Evolutionary conservation across 2,329 filamentous ascomycete species (phyloP), one percentile per base, ranked within the genome.

Genomic region (Aspergillus proliferans): DNA sequence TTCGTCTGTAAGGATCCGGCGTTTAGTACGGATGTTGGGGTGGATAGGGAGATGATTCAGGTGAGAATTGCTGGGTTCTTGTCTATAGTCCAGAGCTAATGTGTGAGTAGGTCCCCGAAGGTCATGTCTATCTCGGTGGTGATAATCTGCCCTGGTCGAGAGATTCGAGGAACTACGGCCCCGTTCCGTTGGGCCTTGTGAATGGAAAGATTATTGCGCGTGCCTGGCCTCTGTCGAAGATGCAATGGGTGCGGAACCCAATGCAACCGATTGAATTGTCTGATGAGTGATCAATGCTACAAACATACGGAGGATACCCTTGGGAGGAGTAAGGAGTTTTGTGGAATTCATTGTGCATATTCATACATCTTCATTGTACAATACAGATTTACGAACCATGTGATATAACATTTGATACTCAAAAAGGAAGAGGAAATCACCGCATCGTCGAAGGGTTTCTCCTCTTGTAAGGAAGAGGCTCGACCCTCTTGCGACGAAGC

Each of bases 101-200:
- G 36, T 18, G 19, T 41, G 40, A 22, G 7, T 61, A 94, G 87
- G 83, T 98, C 14, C 93, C 93, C 0, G 77, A 87, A 63, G 93
- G 93, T 1, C 93, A 98, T 74, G 94, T 90, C 61, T 97, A 89
- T 82, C 75, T 96, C 6, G 81, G 84, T 2, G 93, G 93, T 2
- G 93, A 98, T 69, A 97, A 97, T 68, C 64, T 95, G 52, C 77
- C 82, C 3, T 86, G 81, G 61, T 96, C 90, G 21, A 76, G 88
- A 55, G 93, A 98, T 73, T 96, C 90, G 40, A 83, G 93, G 53
- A 76, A 84, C 38, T 95, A 86, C 71, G 93, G 93, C 0, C 89
- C 93, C 0, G 67, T 98, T 24, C 93, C 93, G 0, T 73, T 98
- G 63, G 92, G 82, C 1, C 73, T 98, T 54, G 81, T 98, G 41